Conservation (phyloP, 2,329 filamentous ascomycete species). For the Colletotrichum lupini region DNA sequence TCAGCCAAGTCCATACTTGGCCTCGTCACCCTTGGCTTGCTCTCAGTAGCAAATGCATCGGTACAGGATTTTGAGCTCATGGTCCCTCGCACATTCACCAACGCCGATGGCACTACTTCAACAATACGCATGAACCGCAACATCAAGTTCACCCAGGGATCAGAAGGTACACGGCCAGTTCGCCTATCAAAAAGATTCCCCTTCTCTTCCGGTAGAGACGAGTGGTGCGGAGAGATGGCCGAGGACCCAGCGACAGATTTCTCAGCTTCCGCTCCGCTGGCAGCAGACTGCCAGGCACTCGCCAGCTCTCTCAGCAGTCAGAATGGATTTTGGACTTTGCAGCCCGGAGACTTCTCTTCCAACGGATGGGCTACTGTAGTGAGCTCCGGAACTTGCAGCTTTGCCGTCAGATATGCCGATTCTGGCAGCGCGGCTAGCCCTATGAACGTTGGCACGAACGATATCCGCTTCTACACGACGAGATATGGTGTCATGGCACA, state of each 20-base stretch:
- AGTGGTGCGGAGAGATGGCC: constrained; percentile 34
- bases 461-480: constrained; percentile 31
- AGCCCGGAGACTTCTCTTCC: constrained; percentile 16
- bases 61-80: background rate
- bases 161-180: constrained; percentile 8
- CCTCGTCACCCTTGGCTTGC: background rate
- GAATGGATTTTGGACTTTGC: constrained; percentile 30
- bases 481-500: constrained; percentile 14
- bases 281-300: constrained; percentile 26
- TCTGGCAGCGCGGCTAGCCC: background rate
- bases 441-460: constrained; percentile 35
- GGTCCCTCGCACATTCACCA: background rate
- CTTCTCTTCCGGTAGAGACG: constrained; percentile 30
- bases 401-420: constrained; percentile 23
- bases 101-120: background rate
- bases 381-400: constrained; percentile 30
- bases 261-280: constrained; percentile 24
- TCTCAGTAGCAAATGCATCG: background rate
- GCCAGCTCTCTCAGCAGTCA: background rate
- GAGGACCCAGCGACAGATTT: constrained; percentile 21
- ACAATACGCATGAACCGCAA: constrained; percentile 8
- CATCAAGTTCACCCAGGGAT: constrained; percentile 11
- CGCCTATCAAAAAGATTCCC: constrained; percentile 14
- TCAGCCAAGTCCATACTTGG: background rate
- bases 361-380: constrained; percentile 31